These are phyloP conservation scores for Plasmopara halstedii DNA, from an alignment of 352 stramenopile species.

Conservation along the genomic window DNA sequence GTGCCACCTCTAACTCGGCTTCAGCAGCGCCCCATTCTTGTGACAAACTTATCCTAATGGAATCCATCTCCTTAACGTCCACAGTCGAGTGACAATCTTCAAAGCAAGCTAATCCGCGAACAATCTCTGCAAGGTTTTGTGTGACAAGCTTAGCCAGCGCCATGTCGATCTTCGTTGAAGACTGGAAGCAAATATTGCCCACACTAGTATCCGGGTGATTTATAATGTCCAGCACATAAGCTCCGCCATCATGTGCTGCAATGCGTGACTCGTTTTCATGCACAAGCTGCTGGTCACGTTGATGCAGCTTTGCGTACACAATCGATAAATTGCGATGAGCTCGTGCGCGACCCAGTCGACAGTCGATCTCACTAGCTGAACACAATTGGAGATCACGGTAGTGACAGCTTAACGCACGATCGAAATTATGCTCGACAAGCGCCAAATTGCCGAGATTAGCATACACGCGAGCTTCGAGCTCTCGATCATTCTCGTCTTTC, in stretches of 20 bases:
- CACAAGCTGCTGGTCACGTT: constrained; percentile 24
- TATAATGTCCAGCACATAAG: constrained; percentile 46
- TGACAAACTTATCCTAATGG: constrained; percentile 8
- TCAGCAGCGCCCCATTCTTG: constrained; percentile 19
- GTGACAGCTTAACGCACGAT: constrained; percentile 53
- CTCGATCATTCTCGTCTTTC: constrained; percentile 32
- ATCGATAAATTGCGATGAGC: constrained; percentile 68
- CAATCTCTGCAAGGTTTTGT: constrained; percentile 29
- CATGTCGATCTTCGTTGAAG: constrained; percentile 28
- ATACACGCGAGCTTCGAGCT: constrained; percentile 67
- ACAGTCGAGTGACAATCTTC: neutral
- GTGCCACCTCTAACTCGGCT: constrained; percentile 13
- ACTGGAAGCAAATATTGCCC: constrained; percentile 64
- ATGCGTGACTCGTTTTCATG: constrained; percentile 30
- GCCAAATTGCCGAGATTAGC: constrained; percentile 76
- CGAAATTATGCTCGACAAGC: constrained; percentile 38
- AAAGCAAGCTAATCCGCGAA: constrained; percentile 5
- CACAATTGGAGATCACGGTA: constrained; percentile 46
- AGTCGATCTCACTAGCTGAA: constrained; percentile 29
- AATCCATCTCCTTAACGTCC: constrained; percentile 6
- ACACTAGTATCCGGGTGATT: constrained; percentile 32
- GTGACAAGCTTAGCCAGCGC: constrained; percentile 29
- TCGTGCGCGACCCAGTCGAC: constrained; percentile 38
- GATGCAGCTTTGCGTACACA: constrained; percentile 49
- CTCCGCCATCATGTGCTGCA: constrained; percentile 16